Conservation (phyloP, 495 filamentous ascomycete genomes). For the Podospora bellae-mahoneyi region DNA sequence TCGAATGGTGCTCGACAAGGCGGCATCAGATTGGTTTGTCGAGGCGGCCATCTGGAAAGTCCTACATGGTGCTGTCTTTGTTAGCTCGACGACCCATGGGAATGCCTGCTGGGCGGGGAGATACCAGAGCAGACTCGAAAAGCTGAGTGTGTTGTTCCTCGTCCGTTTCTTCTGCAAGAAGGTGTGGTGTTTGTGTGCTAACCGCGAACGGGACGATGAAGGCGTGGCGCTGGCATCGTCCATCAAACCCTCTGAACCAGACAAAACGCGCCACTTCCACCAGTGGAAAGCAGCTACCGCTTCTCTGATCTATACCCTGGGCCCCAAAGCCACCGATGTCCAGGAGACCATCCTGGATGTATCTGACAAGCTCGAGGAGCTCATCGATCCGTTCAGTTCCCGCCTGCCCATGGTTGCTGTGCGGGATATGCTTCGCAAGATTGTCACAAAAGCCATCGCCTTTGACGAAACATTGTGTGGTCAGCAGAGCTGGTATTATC, state of each 20-base stretch:
- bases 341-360: not conserved
- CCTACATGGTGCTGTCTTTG: not conserved
- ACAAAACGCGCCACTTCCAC: not conserved
- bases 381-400: not conserved
- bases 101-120: conserved; percentile 5
- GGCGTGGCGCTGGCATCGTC: not conserved
- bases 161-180: not conserved
- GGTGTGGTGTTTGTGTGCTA: not conserved
- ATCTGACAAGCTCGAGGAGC: not conserved
- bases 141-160: not conserved
- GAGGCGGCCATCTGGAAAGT: conserved; percentile 3
- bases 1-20: not conserved
- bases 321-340: not conserved
- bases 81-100: not conserved
- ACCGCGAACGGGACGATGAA: not conserved
- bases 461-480: not conserved
- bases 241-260: not conserved
- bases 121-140: not conserved
- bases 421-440: not conserved
- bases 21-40: not conserved
- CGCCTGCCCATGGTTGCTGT: not conserved
- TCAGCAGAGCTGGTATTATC: not conserved
- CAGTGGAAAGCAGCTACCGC: not conserved
- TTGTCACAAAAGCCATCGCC: not conserved
- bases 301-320: not conserved